phyloP scores from a whole-genome alignment of 192 early-diverging fungal species.

The Backusella morwellensis region DNA sequence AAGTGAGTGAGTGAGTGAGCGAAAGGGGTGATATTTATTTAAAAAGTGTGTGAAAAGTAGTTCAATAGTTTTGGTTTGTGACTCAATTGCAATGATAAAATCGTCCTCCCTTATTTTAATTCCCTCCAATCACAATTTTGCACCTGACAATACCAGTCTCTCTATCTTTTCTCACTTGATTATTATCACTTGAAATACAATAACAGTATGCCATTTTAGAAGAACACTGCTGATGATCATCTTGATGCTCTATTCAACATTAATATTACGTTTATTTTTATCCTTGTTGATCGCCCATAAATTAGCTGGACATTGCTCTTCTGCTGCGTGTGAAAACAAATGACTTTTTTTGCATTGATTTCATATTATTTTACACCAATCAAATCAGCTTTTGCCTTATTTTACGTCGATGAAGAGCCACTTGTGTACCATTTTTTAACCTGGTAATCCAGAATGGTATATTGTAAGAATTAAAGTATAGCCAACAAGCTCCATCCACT shows the following conservation, averaged over 20 bases:
- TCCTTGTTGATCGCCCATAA: neutral
- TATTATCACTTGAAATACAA: neutral
- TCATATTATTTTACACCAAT: neutral
- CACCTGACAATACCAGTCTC: neutral
- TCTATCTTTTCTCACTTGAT: neutral
- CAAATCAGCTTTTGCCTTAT: neutral
- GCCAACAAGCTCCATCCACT: too few relatives aligned
- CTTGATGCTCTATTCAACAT: neutral
- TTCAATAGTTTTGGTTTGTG: neutral
- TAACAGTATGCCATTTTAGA: neutral
- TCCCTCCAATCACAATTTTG: neutral
- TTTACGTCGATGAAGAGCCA: neutral
- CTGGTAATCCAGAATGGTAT: too few relatives aligned
- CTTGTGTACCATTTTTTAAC: too few relatives aligned
- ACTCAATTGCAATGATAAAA: neutral
- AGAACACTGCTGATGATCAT: neutral
- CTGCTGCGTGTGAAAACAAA: neutral
- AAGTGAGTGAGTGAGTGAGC: neutral
- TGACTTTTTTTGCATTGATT: constrained; percentile 3
- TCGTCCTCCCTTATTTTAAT: constrained; percentile 6
- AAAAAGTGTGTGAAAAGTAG: neutral
- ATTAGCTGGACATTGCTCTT: neutral
- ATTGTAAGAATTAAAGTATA: too few relatives aligned
- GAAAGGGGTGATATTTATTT: neutral
- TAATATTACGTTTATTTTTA: neutral